Conservation (phyloP, 495 filamentous ascomycete genomes). For the Penicillium longicatenatum region DNA sequence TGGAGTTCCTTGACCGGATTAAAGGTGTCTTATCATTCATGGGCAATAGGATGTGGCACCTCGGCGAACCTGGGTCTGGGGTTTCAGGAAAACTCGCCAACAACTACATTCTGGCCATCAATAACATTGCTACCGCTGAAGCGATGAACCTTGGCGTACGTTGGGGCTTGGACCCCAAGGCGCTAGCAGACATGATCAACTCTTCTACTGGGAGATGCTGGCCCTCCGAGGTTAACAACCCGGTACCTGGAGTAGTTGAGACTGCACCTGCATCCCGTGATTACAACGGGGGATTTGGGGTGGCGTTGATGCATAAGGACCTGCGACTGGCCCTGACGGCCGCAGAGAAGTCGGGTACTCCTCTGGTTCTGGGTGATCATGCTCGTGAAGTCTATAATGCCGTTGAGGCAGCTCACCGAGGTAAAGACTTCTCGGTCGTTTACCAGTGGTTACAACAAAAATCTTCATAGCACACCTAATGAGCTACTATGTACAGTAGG, state of each 20-base stretch:
- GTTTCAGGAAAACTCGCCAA: slow-evolving; percentile 88
- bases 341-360: slow-evolving; percentile 66
- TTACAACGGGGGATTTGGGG: slow-evolving; percentile 82
- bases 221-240: slow-evolving; percentile 92
- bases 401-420: slow-evolving; percentile 59
- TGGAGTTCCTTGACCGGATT: slow-evolving; percentile 58
- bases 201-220: slow-evolving; percentile 85
- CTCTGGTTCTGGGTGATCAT: slow-evolving; percentile 63
- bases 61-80: slow-evolving; percentile 77
- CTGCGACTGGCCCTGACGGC: slow-evolving; percentile 71
- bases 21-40: slow-evolving; percentile 69
- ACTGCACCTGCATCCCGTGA: slow-evolving; percentile 70
- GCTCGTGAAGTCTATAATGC: slow-evolving; percentile 70
- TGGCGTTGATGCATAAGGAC: slow-evolving; percentile 85
- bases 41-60: slow-evolving; percentile 80
- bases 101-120: slow-evolving; percentile 89
- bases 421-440: slow-evolving; percentile 83
- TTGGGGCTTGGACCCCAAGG: slow-evolving; percentile 80
- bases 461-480: slow-evolving; percentile 23
- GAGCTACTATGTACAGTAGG: no score
- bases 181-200: slow-evolving; percentile 79
- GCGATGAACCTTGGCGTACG: slow-evolving; percentile 89
- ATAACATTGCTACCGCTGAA: slow-evolving; percentile 90
- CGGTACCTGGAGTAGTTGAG: slow-evolving; percentile 80
- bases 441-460: slow-evolving; percentile 67